Base-by-base conservation (phyloP, 768 basidiomycete genomes). In the Agrocybe chaxingu region DNA sequence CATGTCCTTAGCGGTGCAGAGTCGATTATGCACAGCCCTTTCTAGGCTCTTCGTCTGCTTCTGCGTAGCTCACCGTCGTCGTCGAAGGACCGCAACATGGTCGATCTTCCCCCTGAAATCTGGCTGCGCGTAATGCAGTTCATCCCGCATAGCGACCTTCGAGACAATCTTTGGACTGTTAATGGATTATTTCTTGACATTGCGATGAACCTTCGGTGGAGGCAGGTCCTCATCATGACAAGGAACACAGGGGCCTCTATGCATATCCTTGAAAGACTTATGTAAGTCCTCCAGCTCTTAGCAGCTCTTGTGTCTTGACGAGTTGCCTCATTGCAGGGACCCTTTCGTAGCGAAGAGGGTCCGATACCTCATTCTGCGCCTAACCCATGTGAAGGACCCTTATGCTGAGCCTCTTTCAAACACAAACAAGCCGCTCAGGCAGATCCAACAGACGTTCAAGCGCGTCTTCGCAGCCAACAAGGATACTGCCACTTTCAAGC, bases 101-200 rank as follows among this genome's bases (percentile, higher is more conserved):
- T 43, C 37, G 31, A 62, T 55, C 58, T 72, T 13, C 71, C 72
- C 4, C 47, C 56, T 2, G 71, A 74, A 40, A 45, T 74, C 9
- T 70, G 65, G 68, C 57, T 69, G 31, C 54, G 64, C 8, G 59
- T 71, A 38, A 50, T 63, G 2, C 46, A 59, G 11, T 68, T 65
- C 36, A 46, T 71, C 8, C 62, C 65, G 6, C 54, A 67, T 3
- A 60, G 63, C 31, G 55, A 62, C 1, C 53, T 72, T 7, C 39
- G 24, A 24, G 24, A 44, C 34, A 45, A 45, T 1, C 43, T 71
- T 40, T 38, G 67, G 8, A 62, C 56, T 29, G 60, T 74, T 30
- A 71, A 70, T 46, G 53, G 64, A 24, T 48, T 63, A 7, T 70
- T 71, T 46, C 67, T 66, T 38, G 53, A 70, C 34, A 54, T 66